Percentiles rank a stretch among this genome's conserved stretches.
phyloP scores from a whole-genome alignment of 2,329 filamentous ascomycete genomes.

The Thelonectria discophora region DNA sequence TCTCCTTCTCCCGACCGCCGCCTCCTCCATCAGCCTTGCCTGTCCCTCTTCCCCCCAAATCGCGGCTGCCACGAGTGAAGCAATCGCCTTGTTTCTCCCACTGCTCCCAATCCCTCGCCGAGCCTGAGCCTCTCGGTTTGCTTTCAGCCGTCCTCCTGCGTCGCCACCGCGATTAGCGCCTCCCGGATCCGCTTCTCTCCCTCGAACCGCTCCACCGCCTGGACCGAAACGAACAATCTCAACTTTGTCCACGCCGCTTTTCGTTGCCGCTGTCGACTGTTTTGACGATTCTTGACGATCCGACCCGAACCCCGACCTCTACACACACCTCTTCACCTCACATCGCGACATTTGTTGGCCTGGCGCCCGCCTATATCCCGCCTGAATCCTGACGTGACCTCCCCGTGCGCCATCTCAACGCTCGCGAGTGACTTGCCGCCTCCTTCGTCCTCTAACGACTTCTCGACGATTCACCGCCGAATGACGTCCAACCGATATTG shows the following conservation, averaged over 20 bases:
- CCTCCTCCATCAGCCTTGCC: conserved; percentile 26
- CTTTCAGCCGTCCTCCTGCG: conserved; percentile 3
- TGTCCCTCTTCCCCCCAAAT: conserved; percentile 14
- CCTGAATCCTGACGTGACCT: conserved; percentile 18
- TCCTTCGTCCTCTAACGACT: conserved; percentile 16
- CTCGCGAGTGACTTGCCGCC: conserved; percentile 25
- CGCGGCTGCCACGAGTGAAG: conserved; percentile 16
- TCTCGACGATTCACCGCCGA: conserved; percentile 37
- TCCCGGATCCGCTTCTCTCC: conserved; percentile 37
- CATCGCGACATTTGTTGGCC: not conserved
- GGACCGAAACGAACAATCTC: conserved; percentile 32
- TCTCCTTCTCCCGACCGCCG: conserved; percentile 24
- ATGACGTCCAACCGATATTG: conserved; percentile 38
- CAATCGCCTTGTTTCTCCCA: conserved; percentile 9
- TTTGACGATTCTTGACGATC: conserved; percentile 14
- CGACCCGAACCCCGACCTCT: conserved; percentile 13
- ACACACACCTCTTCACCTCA: conserved; percentile 14
- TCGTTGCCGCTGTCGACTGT: conserved; percentile 27
- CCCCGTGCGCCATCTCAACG: conserved; percentile 19
- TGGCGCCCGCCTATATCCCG: not conserved
- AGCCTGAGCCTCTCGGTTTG: conserved; percentile 1
- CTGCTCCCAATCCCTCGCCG: not conserved
- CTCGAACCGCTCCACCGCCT: conserved; percentile 42
- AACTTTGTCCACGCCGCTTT: conserved; percentile 27
- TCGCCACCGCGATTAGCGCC: conserved; percentile 25